Evolutionary conservation across 1,139 yeast genomes (phyloP).

Genomic region (Pichia sp.): DNA sequence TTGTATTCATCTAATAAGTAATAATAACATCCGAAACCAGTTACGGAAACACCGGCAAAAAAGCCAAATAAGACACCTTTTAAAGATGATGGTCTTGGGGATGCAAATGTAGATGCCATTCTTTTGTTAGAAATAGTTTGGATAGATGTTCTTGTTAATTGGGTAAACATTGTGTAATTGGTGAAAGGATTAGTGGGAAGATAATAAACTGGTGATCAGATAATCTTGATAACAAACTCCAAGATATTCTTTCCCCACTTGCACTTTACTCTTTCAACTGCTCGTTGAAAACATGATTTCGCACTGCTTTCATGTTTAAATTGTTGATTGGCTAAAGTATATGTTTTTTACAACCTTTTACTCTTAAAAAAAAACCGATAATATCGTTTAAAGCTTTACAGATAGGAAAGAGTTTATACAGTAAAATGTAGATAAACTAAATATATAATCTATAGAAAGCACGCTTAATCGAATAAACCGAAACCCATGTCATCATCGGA

Average conservation of each 20-base stretch:
- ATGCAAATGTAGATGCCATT: conserved; percentile 21
- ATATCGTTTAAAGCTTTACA: background rate
- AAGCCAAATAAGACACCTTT: conserved; percentile 73
- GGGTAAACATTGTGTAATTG: conserved; percentile 17
- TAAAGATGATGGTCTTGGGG: conserved; percentile 31
- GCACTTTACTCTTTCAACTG: too few relatives aligned
- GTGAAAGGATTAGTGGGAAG: too few relatives aligned
- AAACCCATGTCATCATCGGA: conserved; percentile 87
- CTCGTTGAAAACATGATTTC: background rate
- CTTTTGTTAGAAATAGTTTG: conserved; percentile 14
- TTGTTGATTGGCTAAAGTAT: background rate
- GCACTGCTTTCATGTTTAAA: background rate
- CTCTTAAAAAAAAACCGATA: background rate
- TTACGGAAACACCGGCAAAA: conserved; percentile 64
- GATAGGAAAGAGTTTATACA: conserved; percentile 2
- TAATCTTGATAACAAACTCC: too few relatives aligned
- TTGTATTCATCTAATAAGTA: conserved; percentile 76
- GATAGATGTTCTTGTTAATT: conserved; percentile 15
- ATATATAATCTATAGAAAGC: conserved; percentile 6
- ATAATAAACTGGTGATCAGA: background rate
- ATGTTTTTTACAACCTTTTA: too few relatives aligned
- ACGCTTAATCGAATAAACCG: conserved; percentile 93
- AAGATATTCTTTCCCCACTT: too few relatives aligned
- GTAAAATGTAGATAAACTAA: background rate
- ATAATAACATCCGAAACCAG: conserved; percentile 73